A percentile compares a stretch with the other conserved stretches of the same genome.
These are phyloP conservation scores for Piper betle DNA, from an alignment of 164 flowering plant species.

Conservation along the genomic window DNA sequence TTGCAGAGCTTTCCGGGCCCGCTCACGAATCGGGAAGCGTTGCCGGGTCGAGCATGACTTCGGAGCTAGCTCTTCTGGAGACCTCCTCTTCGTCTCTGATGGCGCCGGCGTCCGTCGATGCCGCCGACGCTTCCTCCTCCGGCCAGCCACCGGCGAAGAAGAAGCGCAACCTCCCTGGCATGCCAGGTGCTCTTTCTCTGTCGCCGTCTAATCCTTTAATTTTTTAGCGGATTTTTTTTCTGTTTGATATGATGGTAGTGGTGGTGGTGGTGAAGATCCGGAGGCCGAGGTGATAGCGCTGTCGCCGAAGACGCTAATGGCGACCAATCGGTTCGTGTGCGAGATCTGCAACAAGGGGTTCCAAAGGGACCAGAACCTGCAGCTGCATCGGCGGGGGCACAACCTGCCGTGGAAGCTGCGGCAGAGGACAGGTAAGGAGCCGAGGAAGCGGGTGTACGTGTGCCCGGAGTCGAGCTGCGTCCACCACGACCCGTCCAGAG, in stretches of 20 bases:
- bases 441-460: slow-evolving; percentile 55
- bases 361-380: slow-evolving; percentile 67
- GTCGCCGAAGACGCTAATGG: slow-evolving; percentile 56
- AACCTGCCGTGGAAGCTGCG: slow-evolving; percentile 69
- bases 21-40: background rate
- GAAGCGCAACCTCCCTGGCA: slow-evolving; percentile 75
- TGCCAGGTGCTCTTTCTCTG: slow-evolving; percentile 38
- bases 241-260: background rate
- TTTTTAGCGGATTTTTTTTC: too few relatives aligned
- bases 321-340: slow-evolving; percentile 63
- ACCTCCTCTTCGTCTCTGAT: slow-evolving; percentile 27
- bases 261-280: slow-evolving; percentile 41
- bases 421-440: slow-evolving; percentile 44
- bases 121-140: slow-evolving; percentile 32
- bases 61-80: slow-evolving; percentile 15
- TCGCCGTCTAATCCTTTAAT: too few relatives aligned
- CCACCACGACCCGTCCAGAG: slow-evolving; percentile 67
- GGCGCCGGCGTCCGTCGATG: slow-evolving; percentile 19
- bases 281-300: slow-evolving; percentile 64
- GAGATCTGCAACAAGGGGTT: slow-evolving; percentile 79
- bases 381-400: slow-evolving; percentile 66
- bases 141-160: slow-evolving; percentile 22
- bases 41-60: slow-evolving; percentile 4
- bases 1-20: background rate
- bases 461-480: slow-evolving; percentile 75